phyloP scores from a whole-genome alignment of 2,329 filamentous ascomycete species.

The Colletotrichum eleusines region DNA sequence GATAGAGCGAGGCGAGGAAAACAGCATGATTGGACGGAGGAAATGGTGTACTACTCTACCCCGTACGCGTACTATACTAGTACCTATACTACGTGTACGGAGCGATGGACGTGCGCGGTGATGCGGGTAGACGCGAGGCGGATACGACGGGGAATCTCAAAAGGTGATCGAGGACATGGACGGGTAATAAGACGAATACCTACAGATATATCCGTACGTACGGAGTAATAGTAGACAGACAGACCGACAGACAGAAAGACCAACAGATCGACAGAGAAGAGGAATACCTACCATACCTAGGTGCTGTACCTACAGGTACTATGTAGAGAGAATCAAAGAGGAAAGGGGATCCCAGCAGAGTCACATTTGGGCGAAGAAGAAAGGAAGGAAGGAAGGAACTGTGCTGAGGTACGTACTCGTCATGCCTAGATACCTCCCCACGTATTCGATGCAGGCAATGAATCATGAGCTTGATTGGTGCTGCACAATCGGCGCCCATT shows the following conservation, averaged over 20 bases:
- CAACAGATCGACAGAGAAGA: too few relatives aligned
- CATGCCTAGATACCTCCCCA: too few relatives aligned
- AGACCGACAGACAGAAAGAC: too few relatives aligned
- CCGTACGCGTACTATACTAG: too few relatives aligned
- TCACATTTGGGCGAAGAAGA: background rate
- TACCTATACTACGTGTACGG: too few relatives aligned
- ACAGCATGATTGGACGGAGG: conserved; percentile 17
- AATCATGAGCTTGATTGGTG: conserved; percentile 31
- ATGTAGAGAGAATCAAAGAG: background rate
- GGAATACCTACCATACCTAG: too few relatives aligned
- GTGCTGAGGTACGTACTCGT: background rate
- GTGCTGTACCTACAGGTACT: too few relatives aligned
- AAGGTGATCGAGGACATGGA: background rate
- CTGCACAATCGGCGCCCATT: background rate
- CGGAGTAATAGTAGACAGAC: too few relatives aligned
- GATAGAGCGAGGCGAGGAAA: background rate
- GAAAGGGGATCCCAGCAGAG: conserved; percentile 1
- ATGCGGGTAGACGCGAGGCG: conserved; percentile 24
- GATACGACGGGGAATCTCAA: background rate
- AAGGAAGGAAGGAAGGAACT: background rate
- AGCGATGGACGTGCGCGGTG: background rate
- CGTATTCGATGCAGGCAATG: conserved; percentile 2
- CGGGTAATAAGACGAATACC: too few relatives aligned
- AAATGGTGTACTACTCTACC: background rate
- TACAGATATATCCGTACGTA: too few relatives aligned